Conservation (phyloP, 345 rosid species). For the Dipteronia dyeriana region DNA sequence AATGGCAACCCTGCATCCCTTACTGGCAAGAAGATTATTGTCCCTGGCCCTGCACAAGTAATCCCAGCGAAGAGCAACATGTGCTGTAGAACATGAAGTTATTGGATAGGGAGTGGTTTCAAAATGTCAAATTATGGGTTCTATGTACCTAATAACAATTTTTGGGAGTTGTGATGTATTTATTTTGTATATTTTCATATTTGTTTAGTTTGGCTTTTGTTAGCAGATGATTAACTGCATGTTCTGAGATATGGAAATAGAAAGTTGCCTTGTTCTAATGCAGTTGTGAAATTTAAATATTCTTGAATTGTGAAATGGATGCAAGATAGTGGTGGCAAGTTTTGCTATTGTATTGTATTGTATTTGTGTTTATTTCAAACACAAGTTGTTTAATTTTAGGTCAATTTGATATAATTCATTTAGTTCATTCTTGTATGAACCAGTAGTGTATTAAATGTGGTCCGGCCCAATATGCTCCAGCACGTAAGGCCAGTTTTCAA, state of each 20-base stretch:
- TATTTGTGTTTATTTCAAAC: not conserved
- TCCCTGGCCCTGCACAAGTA: conserved; percentile 76
- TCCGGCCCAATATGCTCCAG: too few species aligned
- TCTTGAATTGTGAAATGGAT: not conserved
- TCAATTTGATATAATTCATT: not conserved
- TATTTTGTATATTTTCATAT: conserved; percentile 33
- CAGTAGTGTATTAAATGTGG: too few species aligned
- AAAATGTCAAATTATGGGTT: conserved; percentile 12
- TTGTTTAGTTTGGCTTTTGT: conserved; percentile 15
- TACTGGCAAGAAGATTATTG: conserved; percentile 65
- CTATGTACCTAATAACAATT: conserved; percentile 20
- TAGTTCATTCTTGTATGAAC: too few species aligned
- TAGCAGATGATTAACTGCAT: conserved; percentile 27
- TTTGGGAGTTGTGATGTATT: conserved; percentile 32
- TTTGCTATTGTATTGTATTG: not conserved
- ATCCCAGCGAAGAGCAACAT: conserved; percentile 52
- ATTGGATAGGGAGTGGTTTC: not conserved
- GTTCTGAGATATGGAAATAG: conserved; percentile 3
- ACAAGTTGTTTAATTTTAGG: not conserved
- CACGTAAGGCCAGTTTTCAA: too few species aligned
- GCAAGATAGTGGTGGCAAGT: too few species aligned
- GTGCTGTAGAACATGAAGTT: conserved; percentile 58
- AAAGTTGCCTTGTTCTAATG: not conserved
- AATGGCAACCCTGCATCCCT: conserved; percentile 57
- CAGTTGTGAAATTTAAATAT: conserved; percentile 2